phyloP scores from a whole-genome alignment of 106 monocot genomes.

The Hemerocallis citrina region DNA sequence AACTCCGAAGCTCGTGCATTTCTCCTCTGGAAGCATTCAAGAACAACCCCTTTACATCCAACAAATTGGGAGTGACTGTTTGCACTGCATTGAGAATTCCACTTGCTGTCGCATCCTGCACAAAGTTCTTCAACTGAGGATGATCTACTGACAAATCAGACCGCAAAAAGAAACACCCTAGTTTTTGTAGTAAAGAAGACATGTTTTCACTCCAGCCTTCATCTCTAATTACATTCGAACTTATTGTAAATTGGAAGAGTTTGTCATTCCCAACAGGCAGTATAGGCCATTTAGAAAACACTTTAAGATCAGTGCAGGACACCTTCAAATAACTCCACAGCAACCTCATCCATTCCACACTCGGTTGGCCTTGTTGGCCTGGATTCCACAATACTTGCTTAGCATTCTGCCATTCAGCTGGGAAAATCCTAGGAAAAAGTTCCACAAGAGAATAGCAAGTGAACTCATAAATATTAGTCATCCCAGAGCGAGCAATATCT shows the following conservation, averaged over 20 bases:
- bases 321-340: conserved; percentile 82
- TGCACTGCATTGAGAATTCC: conserved; percentile 78
- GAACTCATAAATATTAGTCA: conserved; percentile 51
- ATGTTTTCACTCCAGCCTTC: conserved; percentile 96
- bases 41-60: conserved; percentile 45
- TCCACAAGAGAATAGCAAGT: conserved; percentile 77
- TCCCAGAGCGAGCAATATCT: conserved; percentile 52
- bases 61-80: conserved; percentile 29
- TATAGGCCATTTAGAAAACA: conserved; percentile 80
- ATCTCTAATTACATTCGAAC: conserved; percentile 73
- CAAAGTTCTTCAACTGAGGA: conserved; percentile 69
- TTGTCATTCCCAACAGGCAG: conserved; percentile 60
- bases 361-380: conserved; percentile 64
- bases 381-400: conserved; percentile 71
- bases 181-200: conserved; percentile 62
- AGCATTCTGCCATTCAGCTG: conserved; percentile 79
- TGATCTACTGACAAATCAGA: conserved; percentile 71
- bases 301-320: conserved; percentile 69
- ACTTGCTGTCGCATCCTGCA: conserved; percentile 72
- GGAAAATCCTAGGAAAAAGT: conserved; percentile 78
- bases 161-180: conserved; percentile 69
- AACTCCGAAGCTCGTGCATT: conserved; percentile 76
- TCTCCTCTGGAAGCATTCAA: conserved; percentile 63
- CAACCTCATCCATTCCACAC: conserved; percentile 71
- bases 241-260: conserved; percentile 59